phyloP scores from a whole-genome alignment of 371 early-diverging fungal genomes.

The Rhizopus sp. region DNA sequence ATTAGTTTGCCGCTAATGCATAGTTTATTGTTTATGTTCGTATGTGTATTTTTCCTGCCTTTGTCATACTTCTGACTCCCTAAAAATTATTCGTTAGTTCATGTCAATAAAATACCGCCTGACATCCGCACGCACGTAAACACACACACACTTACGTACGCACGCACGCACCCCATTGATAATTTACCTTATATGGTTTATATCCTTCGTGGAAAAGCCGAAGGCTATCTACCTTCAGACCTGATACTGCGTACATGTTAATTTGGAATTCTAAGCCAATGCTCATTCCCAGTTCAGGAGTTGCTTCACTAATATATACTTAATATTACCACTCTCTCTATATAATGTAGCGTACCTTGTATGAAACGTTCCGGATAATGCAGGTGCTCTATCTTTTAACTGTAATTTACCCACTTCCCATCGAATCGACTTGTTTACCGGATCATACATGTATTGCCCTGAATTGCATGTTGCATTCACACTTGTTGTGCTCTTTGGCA shows the following conservation, averaged over 20 bases:
- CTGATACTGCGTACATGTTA: constrained; percentile 73
- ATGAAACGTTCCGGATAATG: constrained; percentile 66
- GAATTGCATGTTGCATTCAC: constrained; percentile 64
- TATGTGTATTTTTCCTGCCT: constrained; percentile 76
- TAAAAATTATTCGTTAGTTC: constrained; percentile 13
- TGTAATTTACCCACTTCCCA: constrained; percentile 74
- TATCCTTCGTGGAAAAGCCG: constrained; percentile 78
- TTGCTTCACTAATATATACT: constrained; percentile 41
- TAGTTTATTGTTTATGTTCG: constrained; percentile 46
- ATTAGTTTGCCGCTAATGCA: not conserved
- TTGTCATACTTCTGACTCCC: constrained; percentile 76
- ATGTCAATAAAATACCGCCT: not conserved
- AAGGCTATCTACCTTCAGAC: constrained; percentile 76
- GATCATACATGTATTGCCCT: constrained; percentile 78
- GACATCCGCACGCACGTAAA: not conserved
- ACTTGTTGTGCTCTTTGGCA: constrained; percentile 62
- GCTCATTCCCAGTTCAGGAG: constrained; percentile 58
- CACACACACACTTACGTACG: not conserved
- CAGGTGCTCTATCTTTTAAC: constrained; percentile 59
- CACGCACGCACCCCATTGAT: not conserved
- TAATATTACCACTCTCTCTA: not conserved
- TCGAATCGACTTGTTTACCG: constrained; percentile 63
- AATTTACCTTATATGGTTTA: constrained; percentile 76
- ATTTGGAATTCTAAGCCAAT: constrained; percentile 73
- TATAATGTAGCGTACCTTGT: constrained; percentile 31